Evolutionary conservation across 768 basidiomycete genomes (phyloP), one percentile per base, ranked within the genome.

Genomic region (Lactarius trivialis): DNA sequence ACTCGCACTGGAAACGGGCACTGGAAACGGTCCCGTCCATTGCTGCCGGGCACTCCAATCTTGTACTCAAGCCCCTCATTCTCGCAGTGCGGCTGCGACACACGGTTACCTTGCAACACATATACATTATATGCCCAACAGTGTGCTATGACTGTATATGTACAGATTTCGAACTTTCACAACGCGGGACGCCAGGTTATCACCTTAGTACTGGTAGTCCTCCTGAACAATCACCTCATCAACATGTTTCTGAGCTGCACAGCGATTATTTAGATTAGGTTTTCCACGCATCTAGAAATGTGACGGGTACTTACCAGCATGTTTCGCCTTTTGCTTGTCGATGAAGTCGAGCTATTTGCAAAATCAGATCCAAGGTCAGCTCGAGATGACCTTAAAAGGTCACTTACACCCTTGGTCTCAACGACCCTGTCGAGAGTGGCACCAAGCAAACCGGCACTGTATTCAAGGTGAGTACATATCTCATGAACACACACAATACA

Each of bases 391-490:
- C 32, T 19, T n/a, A n/a, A 2, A 14, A 43, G 33, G 26, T 37
- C 19, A 60, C 76, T 58, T 69, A 79, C 78, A 26, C 82, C 83
- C 67, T 82, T 84, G 65, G 83, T 83, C 73, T 88, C 86, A n/a
- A 81, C 68, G 2, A 81, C 58, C 55, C 71, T 78, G 68, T 82
- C 80, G 61, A 88, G 66, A 71, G 85, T 81, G n/a, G 73, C 81
- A 63, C 79, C 85, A 55, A 75, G 68, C 33, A 82, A 70, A n/a
- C 75, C 87, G 60, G 85, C 87, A 36, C 84, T 80, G 61, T 21
- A 63, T 48, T 26, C n/a, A n/a, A n/a, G n/a, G n/a, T n/a, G n/a
- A n/a, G n/a, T n/a, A n/a, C n/a, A n/a, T n/a, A n/a, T n/a, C n/a
- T n/a, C n/a, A n/a, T n/a, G n/a, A n/a, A n/a, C n/a, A n/a, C n/a